A percentile compares a stretch with the other conserved stretches of the same genome.
phyloP scores from a whole-genome alignment of 2,329 filamentous ascomycete species.

The Colletotrichum sp. region DNA sequence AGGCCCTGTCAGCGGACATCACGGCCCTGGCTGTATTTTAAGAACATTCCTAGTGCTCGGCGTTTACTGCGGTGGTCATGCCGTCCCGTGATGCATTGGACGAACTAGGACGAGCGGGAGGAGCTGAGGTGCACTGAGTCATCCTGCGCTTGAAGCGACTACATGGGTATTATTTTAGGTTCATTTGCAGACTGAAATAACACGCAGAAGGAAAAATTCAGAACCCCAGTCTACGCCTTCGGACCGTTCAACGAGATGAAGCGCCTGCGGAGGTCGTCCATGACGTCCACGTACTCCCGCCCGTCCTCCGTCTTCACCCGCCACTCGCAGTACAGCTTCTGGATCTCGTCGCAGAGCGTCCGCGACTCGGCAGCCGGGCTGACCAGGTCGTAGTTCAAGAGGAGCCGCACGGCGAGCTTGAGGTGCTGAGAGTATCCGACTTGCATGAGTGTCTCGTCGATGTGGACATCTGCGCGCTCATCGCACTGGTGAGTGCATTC shows the following conservation, averaged over 20 bases:
- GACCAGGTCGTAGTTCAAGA: slow-evolving; percentile 29
- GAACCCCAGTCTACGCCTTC: background rate
- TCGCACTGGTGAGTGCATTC: slow-evolving; percentile 11
- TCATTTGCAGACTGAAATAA: background rate
- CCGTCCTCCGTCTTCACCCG: slow-evolving; percentile 33
- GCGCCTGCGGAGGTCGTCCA: slow-evolving; percentile 17
- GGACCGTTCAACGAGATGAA: slow-evolving; percentile 8
- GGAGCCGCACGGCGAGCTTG: slow-evolving; percentile 23
- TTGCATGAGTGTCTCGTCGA: slow-evolving; percentile 30
- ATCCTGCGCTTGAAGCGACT: background rate
- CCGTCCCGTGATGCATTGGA: background rate
- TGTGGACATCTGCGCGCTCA: slow-evolving; percentile 28
- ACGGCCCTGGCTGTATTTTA: background rate
- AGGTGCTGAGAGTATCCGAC: slow-evolving; percentile 32
- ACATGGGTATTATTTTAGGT: background rate
- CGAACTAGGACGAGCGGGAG: background rate
- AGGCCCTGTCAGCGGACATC: background rate
- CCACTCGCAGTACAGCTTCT: slow-evolving; percentile 33
- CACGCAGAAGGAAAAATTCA: background rate
- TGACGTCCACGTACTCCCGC: slow-evolving; percentile 34
- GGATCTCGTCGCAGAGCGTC: slow-evolving; percentile 19
- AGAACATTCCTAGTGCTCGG: background rate
- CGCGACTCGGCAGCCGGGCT: background rate
- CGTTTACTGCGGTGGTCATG: background rate
- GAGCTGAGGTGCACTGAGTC: background rate